Evolutionary conservation across 768 basidiomycete species (phyloP), one percentile per base, ranked within the genome.

Genomic region (Rossbeevera mucosa): DNA sequence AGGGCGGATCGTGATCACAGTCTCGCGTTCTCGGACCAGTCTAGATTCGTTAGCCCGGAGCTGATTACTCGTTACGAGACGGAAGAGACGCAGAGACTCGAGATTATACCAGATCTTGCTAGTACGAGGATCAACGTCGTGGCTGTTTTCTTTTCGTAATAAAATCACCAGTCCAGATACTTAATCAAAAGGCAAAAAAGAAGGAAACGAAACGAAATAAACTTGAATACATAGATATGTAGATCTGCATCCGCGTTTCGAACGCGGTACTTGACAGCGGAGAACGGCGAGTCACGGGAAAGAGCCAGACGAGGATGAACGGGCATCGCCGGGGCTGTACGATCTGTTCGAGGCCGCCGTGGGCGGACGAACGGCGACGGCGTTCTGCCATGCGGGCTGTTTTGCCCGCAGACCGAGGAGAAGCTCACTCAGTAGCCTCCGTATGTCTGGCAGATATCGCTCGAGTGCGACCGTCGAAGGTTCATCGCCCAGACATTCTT

Each of bases 401-500:
- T 76, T 77, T 51, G 64, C 63, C 54, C 69, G 70, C 22, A 77
- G 62, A 16, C 74, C 75, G 16, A 64, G 66, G n/a, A 78, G 67
- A 43, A 78, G 65, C n/a, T 69, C 58, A 44, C 59, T 61, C 25
- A 77, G 55, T 24, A 71, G 60, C 9, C 62, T 61, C 20, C 73
- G 72, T 30, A 77, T 63, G 24, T 58, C 54, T 40, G 76, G 75
- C 63, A 71, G 59, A 58, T 75, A 75, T 20, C 57, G 64, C 43
- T 68, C 68, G 49, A 77, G 58, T 13, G 61, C 58, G 9, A 56
- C 58, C 16, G 59, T 61, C 3, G 74, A 73, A 1, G 76, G 63
- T 5, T 62, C 58, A 47, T 78, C 76, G 22, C 75, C 76, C 16
- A 78, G 71, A 50, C 75, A 74, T n/a, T 65, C 65, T 49, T 78